A percentile compares a stretch with the other conserved stretches of the same genome.
Evolutionary conservation across 306 rosid species (phyloP).

Genomic region (Sphenostylis stenocarpa): DNA sequence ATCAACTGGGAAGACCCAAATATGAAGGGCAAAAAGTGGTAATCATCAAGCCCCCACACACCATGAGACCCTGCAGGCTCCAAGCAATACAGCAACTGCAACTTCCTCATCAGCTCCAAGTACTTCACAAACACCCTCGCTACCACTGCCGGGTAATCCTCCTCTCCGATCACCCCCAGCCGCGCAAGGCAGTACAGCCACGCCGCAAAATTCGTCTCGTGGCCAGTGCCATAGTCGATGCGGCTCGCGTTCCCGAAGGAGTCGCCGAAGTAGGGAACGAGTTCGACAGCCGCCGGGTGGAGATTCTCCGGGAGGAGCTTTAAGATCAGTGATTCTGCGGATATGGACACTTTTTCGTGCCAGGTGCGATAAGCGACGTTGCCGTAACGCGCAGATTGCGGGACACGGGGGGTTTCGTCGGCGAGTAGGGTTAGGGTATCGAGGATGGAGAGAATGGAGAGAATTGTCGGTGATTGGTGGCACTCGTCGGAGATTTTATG

Average conservation of each 20-base stretch:
- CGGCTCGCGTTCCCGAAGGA: slow-evolving; percentile 83
- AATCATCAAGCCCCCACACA: slow-evolving; percentile 98
- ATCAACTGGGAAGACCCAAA: slow-evolving; percentile 94
- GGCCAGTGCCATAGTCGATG: slow-evolving; percentile 95
- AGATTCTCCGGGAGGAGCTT: slow-evolving; percentile 58
- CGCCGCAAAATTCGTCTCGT: slow-evolving; percentile 90
- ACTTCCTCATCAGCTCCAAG: slow-evolving; percentile 83
- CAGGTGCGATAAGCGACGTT: slow-evolving; percentile 75
- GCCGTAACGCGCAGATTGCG: slow-evolving; percentile 78
- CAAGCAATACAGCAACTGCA: slow-evolving; percentile 73
- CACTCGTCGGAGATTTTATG: slow-evolving; percentile 69
- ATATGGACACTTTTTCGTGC: slow-evolving; percentile 53
- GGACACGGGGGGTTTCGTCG: slow-evolving; percentile 79
- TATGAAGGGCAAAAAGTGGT: slow-evolving; percentile 80
- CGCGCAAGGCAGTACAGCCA: slow-evolving; percentile 86
- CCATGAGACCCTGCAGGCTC: slow-evolving; percentile 99
- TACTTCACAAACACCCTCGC: slow-evolving; percentile 74
- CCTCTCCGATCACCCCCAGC: slow-evolving; percentile 63
- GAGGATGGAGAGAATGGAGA: slow-evolving; percentile 50
- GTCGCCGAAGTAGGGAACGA: slow-evolving; percentile 73
- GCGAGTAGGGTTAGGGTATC: slow-evolving; percentile 67
- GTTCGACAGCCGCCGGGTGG: slow-evolving; percentile 52
- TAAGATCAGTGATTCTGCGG: slow-evolving; percentile 52
- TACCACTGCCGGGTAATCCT: slow-evolving; percentile 73
- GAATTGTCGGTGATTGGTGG: slow-evolving; percentile 45